Evolutionary conservation across 352 stramenopile species (phyloP).

Genomic region (Phytophthora syringae): DNA sequence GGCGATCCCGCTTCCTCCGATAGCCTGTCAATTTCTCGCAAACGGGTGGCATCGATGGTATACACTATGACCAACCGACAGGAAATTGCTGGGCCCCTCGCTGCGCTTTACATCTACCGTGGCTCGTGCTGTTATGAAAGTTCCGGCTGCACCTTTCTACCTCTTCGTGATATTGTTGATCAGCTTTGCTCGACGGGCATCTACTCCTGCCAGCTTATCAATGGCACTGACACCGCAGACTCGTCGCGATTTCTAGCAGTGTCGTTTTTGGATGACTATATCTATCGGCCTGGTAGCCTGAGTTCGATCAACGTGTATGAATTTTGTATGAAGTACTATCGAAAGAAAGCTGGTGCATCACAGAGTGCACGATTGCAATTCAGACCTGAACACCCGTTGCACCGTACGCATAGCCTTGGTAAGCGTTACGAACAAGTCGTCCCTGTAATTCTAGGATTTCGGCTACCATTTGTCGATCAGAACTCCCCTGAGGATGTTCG

Average conservation of each 20-base stretch:
- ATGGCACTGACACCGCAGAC: not conserved
- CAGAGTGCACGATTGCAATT: not conserved
- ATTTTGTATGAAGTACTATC: conserved; percentile 1
- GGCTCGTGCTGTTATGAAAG: not conserved
- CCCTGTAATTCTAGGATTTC: not conserved
- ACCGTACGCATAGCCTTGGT: not conserved
- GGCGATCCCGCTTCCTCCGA: not conserved
- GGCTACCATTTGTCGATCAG: not conserved
- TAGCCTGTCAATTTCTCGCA: not conserved
- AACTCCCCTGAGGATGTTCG: not conserved
- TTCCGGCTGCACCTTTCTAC: not conserved
- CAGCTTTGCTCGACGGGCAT: not conserved
- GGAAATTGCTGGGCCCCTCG: not conserved
- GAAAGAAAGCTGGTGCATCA: not conserved
- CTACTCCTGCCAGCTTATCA: not conserved
- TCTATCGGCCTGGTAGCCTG: not conserved
- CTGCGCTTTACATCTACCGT: not conserved
- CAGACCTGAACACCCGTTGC: not conserved
- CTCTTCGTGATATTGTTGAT: not conserved
- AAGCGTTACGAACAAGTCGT: conserved; percentile 4
- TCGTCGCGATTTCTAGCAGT: not conserved
- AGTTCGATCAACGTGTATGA: not conserved
- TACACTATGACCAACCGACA: not conserved
- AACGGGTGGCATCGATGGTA: not conserved
- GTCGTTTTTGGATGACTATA: conserved; percentile 5